Percentiles rank a stretch among this genome's conserved stretches.
Conservation (phyloP, 495 filamentous ascomycete genomes). For the Neurospora sp. region DNA sequence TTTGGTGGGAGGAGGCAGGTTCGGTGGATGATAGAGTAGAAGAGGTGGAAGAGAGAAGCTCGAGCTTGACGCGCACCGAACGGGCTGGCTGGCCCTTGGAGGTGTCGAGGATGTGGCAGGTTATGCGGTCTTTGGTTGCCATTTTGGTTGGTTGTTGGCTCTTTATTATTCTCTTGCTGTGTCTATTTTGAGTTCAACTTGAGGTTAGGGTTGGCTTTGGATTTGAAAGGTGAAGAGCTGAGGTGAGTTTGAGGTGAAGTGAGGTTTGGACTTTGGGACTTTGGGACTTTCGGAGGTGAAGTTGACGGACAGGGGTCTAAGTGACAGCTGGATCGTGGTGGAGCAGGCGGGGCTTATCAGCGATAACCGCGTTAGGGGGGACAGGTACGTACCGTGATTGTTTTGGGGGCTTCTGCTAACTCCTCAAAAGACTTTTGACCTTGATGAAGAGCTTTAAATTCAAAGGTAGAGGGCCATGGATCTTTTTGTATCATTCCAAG, state of each 20-base stretch:
- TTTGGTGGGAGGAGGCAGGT: not conserved
- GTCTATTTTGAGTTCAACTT: not conserved
- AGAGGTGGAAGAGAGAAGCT: constrained; percentile 51
- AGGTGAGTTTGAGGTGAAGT: not conserved
- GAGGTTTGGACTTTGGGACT: not conserved
- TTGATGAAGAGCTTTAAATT: not conserved
- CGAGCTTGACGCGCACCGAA: constrained; percentile 67
- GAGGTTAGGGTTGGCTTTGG: not conserved
- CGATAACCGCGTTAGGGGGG: not conserved
- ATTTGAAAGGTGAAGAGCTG: not conserved
- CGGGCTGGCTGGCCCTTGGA: constrained; percentile 53
- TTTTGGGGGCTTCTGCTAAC: not conserved
- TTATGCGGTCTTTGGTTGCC: constrained; percentile 39
- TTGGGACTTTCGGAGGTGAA: not conserved
- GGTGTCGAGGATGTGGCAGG: constrained; percentile 56
- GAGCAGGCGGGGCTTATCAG: not conserved
- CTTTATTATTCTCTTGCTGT: not conserved
- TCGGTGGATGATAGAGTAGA: constrained; percentile 21
- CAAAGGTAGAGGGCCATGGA: not conserved
- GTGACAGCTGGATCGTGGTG: not conserved
- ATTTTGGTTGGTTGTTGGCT: constrained; percentile 1
- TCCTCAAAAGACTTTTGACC: not conserved
- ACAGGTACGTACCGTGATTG: not conserved
- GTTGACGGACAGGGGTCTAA: not conserved
- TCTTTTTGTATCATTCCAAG: not conserved